Percentiles rank a stretch among this genome's conserved stretches.
phyloP scores from a whole-genome alignment of 495 filamentous ascomycete genomes.

The Neurospora terricola region DNA sequence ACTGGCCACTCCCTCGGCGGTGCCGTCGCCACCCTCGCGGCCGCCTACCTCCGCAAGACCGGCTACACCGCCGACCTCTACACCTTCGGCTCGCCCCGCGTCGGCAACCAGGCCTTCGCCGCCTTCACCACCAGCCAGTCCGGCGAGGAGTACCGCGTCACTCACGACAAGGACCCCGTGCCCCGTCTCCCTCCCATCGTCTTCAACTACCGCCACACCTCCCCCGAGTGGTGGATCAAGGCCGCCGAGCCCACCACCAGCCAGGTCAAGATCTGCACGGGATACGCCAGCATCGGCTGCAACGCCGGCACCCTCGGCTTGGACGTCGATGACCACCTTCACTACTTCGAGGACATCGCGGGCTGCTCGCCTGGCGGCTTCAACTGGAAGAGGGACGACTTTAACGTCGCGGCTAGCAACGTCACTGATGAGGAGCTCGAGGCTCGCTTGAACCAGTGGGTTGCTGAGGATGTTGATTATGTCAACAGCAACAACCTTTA shows the following conservation, averaged over 20 bases:
- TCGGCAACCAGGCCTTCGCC: constrained; percentile 49
- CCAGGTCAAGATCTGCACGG: constrained; percentile 29
- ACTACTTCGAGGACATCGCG: constrained; percentile 28
- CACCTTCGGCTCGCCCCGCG: constrained; percentile 58
- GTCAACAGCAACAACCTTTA: neutral
- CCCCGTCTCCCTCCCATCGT: constrained; percentile 49
- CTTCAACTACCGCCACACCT: constrained; percentile 50
- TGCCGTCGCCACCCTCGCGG: constrained; percentile 53
- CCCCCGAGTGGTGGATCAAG: constrained; percentile 56
- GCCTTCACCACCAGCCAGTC: constrained; percentile 42
- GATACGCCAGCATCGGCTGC: constrained; percentile 27
- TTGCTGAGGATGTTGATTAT: constrained; percentile 13
- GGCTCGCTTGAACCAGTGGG: constrained; percentile 19
- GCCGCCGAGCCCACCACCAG: constrained; percentile 10
- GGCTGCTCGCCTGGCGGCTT: constrained; percentile 17
- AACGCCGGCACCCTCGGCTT: constrained; percentile 28
- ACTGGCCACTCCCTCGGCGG: constrained; percentile 64
- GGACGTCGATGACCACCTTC: constrained; percentile 21
- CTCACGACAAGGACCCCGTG: constrained; percentile 57
- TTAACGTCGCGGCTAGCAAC: constrained; percentile 4
- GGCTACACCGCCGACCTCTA: constrained; percentile 40
- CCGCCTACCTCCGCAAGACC: constrained; percentile 43
- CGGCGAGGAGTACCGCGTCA: constrained; percentile 51
- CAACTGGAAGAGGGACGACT: constrained; percentile 14
- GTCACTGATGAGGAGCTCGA: constrained; percentile 23